phyloP scores from a whole-genome alignment of 805 yeast species.

The Metschnikowia amazonensis region DNA sequence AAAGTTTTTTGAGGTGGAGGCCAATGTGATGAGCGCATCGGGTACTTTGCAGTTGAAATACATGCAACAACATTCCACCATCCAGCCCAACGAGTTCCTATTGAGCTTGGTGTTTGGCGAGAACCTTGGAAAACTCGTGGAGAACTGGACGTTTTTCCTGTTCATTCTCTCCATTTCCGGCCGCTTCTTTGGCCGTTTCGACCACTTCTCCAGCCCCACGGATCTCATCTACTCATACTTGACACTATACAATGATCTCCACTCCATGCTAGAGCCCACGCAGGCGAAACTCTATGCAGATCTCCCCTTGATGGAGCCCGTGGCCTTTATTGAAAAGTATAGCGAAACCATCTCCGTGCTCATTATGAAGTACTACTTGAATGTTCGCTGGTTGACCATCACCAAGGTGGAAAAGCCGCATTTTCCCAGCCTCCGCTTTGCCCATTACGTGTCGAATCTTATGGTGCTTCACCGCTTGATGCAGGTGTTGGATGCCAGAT shows the following conservation, averaged over 20 bases:
- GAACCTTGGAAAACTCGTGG: not conserved
- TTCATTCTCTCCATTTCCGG: conserved; percentile 4
- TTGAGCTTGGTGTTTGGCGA: conserved; percentile 6
- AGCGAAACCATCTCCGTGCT: conserved; percentile 8
- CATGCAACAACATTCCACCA: conserved; percentile 4
- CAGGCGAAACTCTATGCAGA: conserved; percentile 8
- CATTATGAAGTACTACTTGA: conserved; percentile 10
- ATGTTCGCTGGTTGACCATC: conserved; percentile 15
- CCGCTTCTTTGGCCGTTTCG: conserved; percentile 14
- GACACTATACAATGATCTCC: conserved; percentile 13
- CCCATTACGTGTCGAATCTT: conserved; percentile 14
- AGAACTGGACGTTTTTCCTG: conserved; percentile 7
- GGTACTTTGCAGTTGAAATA: conserved; percentile 10
- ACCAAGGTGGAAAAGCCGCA: conserved; percentile 15
- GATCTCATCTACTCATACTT: conserved; percentile 14
- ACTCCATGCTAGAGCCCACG: conserved; percentile 8
- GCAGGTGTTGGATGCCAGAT: conserved; percentile 11
- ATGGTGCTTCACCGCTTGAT: conserved; percentile 16
- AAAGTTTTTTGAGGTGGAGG: conserved; percentile 13
- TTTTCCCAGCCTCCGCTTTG: conserved; percentile 17
- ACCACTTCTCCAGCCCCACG: conserved; percentile 7
- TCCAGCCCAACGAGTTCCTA: conserved; percentile 13
- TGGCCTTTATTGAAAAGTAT: conserved; percentile 9
- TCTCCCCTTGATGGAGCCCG: conserved; percentile 7
- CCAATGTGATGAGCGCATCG: conserved; percentile 8